Evolutionary conservation across 768 basidiomycete species (phyloP).

Genomic region (Porphyrellus cyaneotinctus): DNA sequence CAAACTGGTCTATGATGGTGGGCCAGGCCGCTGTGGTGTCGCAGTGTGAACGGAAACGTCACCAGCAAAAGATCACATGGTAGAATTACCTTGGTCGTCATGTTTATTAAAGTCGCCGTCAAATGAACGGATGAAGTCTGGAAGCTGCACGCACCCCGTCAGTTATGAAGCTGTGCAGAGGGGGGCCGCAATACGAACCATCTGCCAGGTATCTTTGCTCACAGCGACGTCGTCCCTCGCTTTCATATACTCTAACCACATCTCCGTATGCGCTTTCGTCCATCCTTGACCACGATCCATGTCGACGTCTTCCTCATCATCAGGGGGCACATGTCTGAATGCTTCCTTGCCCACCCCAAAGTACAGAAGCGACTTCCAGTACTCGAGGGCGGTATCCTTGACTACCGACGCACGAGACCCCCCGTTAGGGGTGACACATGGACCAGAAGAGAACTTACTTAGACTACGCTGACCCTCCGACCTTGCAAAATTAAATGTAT

Average conservation of each 20-base stretch:
- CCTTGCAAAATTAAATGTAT: constrained; percentile 78
- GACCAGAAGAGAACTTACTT: constrained; percentile 40
- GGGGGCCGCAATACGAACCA: constrained; percentile 48
- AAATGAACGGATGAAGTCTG: constrained; percentile 73
- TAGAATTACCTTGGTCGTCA: constrained; percentile 61
- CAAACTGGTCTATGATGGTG: constrained; percentile 82
- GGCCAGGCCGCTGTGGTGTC: constrained; percentile 71
- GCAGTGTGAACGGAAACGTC: not conserved
- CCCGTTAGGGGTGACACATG: not conserved
- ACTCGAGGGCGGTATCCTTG: constrained; percentile 67
- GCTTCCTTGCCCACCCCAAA: constrained; percentile 68
- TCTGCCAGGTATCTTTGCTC: constrained; percentile 86
- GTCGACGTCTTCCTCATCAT: constrained; percentile 47
- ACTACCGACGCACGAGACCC: constrained; percentile 32
- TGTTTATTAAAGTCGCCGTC: constrained; percentile 70
- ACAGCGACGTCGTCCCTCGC: constrained; percentile 68
- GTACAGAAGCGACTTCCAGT: constrained; percentile 75
- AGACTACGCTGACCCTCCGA: constrained; percentile 76
- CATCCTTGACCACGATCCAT: constrained; percentile 48
- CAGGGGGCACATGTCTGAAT: constrained; percentile 40
- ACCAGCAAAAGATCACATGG: constrained; percentile 12
- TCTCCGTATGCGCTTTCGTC: constrained; percentile 55
- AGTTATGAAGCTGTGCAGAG: not conserved
- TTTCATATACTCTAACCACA: constrained; percentile 77
- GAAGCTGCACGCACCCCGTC: constrained; percentile 47